A percentile compares a stretch with the other conserved stretches of the same genome.
Evolutionary conservation across 2,329 filamentous ascomycete genomes (phyloP).

Genomic region (Diaporthe australafricana): DNA sequence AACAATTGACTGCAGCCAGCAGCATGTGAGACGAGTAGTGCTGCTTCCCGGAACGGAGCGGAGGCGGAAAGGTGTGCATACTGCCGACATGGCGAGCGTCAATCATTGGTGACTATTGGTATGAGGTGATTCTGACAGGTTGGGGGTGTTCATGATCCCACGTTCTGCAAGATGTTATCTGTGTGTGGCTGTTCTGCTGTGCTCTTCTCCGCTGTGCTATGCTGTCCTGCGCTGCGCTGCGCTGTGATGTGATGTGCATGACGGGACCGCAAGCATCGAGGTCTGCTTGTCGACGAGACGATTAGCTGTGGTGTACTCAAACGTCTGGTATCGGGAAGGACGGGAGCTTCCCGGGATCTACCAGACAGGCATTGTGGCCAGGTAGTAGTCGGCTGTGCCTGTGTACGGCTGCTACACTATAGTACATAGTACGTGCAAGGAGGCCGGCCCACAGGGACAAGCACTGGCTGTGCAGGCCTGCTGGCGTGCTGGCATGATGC

Average conservation of each 20-base stretch:
- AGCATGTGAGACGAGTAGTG: too few relatives aligned
- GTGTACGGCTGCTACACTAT: not conserved
- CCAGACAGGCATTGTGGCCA: not conserved
- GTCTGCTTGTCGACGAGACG: not conserved
- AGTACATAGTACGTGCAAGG: not conserved
- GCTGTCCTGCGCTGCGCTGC: not conserved
- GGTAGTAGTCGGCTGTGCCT: constrained; percentile 5
- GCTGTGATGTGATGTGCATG: constrained; percentile 21
- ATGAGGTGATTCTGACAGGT: not conserved
- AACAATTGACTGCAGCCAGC: not conserved
- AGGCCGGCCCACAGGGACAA: constrained; percentile 2
- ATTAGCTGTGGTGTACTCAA: constrained; percentile 1
- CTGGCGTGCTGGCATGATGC: too few relatives aligned
- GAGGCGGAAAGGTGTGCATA: constrained; percentile 3
- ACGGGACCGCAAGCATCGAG: constrained; percentile 6
- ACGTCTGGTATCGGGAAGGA: constrained; percentile 2
- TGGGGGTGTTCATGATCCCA: constrained; percentile 10
- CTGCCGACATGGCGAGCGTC: not conserved
- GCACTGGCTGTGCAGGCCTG: not conserved
- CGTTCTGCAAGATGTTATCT: constrained; percentile 4
- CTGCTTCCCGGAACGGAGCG: constrained; percentile 6
- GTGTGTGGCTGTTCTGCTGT: constrained; percentile 6
- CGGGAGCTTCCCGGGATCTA: constrained; percentile 22
- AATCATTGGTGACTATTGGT: constrained; percentile 5
- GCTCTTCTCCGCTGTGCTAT: not conserved